Base-by-base conservation (phyloP, 805 yeast species). In the Kazachstania martiniae region DNA sequence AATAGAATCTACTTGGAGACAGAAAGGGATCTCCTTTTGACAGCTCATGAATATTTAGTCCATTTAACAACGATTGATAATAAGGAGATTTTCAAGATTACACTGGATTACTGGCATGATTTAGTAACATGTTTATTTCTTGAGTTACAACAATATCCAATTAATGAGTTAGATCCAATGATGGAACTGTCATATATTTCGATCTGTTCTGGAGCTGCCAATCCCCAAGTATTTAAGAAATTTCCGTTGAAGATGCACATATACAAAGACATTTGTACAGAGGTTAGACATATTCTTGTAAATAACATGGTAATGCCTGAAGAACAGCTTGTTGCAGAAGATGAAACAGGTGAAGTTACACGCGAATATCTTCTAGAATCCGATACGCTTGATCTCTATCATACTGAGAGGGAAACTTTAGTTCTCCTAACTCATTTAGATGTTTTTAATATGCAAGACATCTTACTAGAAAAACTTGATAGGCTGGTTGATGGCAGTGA, bases 271-370 rank as follows among this genome's bases (percentile, higher is more conserved):
- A 64, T 89, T 25, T 68, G 89, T 44, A 75, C 95, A 3, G 74
- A 76, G 49, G 67, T 91, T 46, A 72, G 97, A 57, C 61, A 75
- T 30, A 89, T 91, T 12, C 77, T 89, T 51, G 86, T 91, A 47
- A 96, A 87, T 58, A 80, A 81, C 46, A 91, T 91, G 97, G 96
- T 82, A 2, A 76, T 93, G 56, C 98, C 98, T 2, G 97, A 91
- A 58, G 98, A 91, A 61, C 96, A 91, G 31, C 68, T 89, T 35
- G 72, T 91, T 61, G 95, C 85, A 28, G 95, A 91, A 58, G 87
- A 87, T 54, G 97, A 91, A 57, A 97, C 89, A 60, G 97, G 97
- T 42, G 97, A 89, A 61, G 85, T 91, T 54, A 95, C 87, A 24
- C 74, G 97, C 49, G 96, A 87, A 51, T 84, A 85, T 45, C 94